phyloP scores from a whole-genome alignment of 2,329 filamentous ascomycete genomes.

The Camillea tinctor region DNA sequence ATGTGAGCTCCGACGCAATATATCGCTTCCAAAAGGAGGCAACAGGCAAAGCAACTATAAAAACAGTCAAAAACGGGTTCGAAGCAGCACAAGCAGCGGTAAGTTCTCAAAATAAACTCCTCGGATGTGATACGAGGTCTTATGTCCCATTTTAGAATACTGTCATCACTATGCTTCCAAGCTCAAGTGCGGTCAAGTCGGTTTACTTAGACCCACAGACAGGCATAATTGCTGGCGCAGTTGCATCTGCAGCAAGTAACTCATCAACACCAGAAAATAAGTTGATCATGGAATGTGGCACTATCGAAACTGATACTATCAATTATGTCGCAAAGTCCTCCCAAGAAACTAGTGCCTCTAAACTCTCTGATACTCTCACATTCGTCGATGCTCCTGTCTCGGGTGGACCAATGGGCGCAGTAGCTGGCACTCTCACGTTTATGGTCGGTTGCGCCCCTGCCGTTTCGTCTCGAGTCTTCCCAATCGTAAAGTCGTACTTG shows the following conservation, averaged over 20 bases:
- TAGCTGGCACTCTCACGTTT: constrained; percentile 35
- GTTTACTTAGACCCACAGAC: constrained; percentile 37
- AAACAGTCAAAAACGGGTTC: constrained; percentile 35
- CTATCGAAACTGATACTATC: constrained; percentile 32
- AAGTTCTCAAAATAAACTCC: constrained; percentile 1
- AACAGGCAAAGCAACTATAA: constrained; percentile 33
- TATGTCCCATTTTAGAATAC: constrained; percentile 25
- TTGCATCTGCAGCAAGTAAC: constrained; percentile 10
- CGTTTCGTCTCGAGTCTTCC: constrained; percentile 49
- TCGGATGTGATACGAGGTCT: too few relatives aligned
- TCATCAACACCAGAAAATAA: constrained; percentile 13
- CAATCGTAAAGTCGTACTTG: constrained; percentile 55
- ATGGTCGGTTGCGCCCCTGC: constrained; percentile 33
- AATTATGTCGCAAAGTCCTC: constrained; percentile 58
- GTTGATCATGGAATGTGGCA: constrained; percentile 33
- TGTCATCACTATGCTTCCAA: constrained; percentile 42
- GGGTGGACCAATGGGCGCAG: constrained; percentile 35
- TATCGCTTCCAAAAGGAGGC: constrained; percentile 37
- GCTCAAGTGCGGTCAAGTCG: constrained; percentile 33
- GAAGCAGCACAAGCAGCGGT: constrained; percentile 38
- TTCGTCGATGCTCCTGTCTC: constrained; percentile 39
- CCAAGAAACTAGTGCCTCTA: constrained; percentile 35
- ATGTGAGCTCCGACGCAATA: constrained; percentile 37
- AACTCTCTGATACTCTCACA: constrained; percentile 31
- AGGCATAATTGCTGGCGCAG: constrained; percentile 33